Evolutionary conservation across 768 basidiomycete genomes (phyloP).

Genomic region (Podaxis sp.): DNA sequence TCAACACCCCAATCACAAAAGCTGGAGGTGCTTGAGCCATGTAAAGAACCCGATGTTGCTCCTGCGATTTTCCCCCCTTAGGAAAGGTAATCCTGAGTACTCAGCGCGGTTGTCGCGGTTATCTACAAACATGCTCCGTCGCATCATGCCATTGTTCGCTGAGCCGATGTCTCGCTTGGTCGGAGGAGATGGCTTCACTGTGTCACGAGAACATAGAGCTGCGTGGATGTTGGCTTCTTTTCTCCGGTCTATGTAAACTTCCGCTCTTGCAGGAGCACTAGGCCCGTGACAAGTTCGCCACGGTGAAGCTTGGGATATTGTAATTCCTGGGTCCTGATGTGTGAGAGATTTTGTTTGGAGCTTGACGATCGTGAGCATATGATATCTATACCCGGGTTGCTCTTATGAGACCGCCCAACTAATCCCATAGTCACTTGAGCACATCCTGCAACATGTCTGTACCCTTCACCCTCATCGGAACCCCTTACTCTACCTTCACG

Average conservation of each 20-base stretch:
- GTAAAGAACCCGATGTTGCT: background rate
- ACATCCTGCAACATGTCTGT: conserved; percentile 6
- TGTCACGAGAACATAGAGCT: background rate
- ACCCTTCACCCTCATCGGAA: conserved; percentile 29
- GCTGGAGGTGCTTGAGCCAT: background rate
- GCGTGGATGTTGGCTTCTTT: conserved; percentile 1
- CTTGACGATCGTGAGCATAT: background rate
- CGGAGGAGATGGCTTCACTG: background rate
- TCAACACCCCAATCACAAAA: background rate
- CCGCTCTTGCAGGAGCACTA: too few species aligned
- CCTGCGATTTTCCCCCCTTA: background rate
- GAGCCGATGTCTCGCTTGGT: conserved; percentile 5
- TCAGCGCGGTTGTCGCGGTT: background rate
- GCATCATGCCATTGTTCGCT: background rate
- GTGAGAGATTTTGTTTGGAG: background rate
- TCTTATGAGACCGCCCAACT: background rate
- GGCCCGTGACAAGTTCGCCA: too few species aligned
- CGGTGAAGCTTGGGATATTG: background rate
- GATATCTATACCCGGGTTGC: background rate
- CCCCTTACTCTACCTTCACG: conserved; percentile 35
- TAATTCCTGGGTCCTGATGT: background rate
- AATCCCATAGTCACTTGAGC: background rate
- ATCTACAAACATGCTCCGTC: background rate
- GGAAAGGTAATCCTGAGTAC: background rate
- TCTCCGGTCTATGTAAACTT: background rate